These are phyloP conservation scores for Vaccinium vitisidaea DNA, from an alignment of 148 eudicot species.

Conservation along the genomic window DNA sequence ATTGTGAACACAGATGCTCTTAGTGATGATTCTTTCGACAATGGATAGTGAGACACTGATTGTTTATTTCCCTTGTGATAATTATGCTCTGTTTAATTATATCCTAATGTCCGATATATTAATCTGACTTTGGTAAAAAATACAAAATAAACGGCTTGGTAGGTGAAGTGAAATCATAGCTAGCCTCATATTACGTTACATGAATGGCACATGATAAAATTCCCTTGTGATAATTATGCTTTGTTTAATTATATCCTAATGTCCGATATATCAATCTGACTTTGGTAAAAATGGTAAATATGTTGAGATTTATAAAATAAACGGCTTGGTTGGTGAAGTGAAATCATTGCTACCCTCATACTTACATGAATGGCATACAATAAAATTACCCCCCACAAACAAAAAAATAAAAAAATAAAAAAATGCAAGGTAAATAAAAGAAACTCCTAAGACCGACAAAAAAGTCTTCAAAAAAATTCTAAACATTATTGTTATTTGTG, in stretches of 20 bases:
- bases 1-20: neutral
- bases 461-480: neutral
- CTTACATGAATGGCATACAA: too few relatives aligned
- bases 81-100: too few relatives aligned
- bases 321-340: neutral
- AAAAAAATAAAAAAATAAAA: too few relatives aligned
- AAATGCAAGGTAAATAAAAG: neutral
- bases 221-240: neutral
- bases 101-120: neutral
- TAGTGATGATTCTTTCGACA: too few relatives aligned
- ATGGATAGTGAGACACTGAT: too few relatives aligned
- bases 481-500: neutral
- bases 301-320: neutral
- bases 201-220: too few relatives aligned
- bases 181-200: too few relatives aligned
- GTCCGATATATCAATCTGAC: neutral
- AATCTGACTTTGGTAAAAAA: too few relatives aligned
- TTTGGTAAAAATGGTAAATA: neutral
- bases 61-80: neutral
- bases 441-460: neutral
- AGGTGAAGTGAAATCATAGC: too few relatives aligned
- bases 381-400: too few relatives aligned
- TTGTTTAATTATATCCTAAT: too few relatives aligned
- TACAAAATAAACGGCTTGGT: too few relatives aligned
- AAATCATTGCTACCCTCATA: neutral